Percentiles rank a stretch among this genome's conserved stretches.
These are phyloP conservation scores for Mortierella claussenii DNA, from an alignment of 192 early-diverging fungal genomes.

Conservation along the genomic window DNA sequence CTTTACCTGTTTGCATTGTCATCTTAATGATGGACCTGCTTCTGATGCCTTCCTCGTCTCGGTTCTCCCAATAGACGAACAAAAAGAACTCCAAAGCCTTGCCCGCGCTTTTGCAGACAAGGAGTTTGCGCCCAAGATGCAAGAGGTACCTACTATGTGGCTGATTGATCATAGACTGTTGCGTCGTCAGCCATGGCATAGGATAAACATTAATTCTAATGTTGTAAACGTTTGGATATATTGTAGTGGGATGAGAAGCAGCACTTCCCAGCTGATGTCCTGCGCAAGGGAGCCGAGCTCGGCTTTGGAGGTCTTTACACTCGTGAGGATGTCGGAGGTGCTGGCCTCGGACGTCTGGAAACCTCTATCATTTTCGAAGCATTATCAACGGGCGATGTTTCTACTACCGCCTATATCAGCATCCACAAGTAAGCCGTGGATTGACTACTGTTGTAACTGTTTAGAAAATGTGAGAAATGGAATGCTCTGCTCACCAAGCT, in stretches of 20 bases:
- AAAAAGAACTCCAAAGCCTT: conserved; percentile 58
- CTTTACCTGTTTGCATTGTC: background rate
- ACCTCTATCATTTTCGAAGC: conserved; percentile 68
- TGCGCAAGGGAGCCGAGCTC: conserved; percentile 64
- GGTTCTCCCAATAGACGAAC: conserved; percentile 41
- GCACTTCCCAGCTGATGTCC: conserved; percentile 57
- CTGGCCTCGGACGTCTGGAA: conserved; percentile 60
- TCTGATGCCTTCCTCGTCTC: background rate
- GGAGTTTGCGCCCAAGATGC: conserved; percentile 67
- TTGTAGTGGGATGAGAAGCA: conserved; percentile 63
- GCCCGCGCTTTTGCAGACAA: conserved; percentile 63
- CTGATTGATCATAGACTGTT: no score
- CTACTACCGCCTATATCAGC: conserved; percentile 64
- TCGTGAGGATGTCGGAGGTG: conserved; percentile 61
- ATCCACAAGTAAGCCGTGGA: conserved; percentile 60
- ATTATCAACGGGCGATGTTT: conserved; percentile 61
- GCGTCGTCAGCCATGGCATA: no score
- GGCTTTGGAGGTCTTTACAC: conserved; percentile 65
- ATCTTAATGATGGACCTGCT: background rate
- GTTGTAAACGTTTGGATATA: no score
- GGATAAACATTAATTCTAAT: background rate
- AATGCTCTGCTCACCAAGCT: background rate
- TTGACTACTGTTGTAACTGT: background rate
- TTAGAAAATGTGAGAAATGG: no score
- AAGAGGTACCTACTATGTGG: no score